Percentiles rank a stretch among this genome's conserved stretches.
Evolutionary conservation across 257 asterid genomes (phyloP).

Genomic region (Solanum piurae): DNA sequence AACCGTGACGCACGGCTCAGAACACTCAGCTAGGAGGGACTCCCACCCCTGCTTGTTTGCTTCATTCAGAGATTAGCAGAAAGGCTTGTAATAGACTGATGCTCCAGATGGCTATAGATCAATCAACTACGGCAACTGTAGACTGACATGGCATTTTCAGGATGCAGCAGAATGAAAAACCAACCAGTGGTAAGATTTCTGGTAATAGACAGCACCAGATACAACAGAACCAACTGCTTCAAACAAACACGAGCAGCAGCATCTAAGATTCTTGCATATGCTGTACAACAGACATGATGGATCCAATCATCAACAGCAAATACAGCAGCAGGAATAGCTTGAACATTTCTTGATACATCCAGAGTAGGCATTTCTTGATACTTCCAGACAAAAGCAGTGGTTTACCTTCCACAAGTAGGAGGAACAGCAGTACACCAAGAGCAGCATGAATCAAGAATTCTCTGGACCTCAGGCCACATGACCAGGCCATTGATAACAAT

Average conservation of each 20-base stretch:
- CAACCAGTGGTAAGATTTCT: background rate
- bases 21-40: background rate
- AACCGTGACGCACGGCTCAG: background rate
- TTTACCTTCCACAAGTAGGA: background rate
- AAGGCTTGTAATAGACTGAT: background rate
- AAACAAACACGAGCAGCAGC: background rate
- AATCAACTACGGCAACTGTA: background rate
- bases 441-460: background rate
- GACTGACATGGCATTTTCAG: background rate
- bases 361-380: background rate
- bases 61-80: background rate
- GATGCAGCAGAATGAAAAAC: background rate
- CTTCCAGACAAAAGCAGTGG: too few species aligned
- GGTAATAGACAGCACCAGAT: background rate
- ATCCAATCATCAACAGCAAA: background rate
- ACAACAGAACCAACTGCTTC: background rate
- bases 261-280: background rate
- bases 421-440: background rate
- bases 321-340: background rate
- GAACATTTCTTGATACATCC: background rate
- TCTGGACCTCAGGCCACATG: background rate
- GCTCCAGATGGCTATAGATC: background rate
- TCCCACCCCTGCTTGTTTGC: background rate
- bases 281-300: background rate
- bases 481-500: background rate